phyloP scores from a whole-genome alignment of 495 filamentous ascomycete species.

The Lindgomyces ingoldianus region DNA sequence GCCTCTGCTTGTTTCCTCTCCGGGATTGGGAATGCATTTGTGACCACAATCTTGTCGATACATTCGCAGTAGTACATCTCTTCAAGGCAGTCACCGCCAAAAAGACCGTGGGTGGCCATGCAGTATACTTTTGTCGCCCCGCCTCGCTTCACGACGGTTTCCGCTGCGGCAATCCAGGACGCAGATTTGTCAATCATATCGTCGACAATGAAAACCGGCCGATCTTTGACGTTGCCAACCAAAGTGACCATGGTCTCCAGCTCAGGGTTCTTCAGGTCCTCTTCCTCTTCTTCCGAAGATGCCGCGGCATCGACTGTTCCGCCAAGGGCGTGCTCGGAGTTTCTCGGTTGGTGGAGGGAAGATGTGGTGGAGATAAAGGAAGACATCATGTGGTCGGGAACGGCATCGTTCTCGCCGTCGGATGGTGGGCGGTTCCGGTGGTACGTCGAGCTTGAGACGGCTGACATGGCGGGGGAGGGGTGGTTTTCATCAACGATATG shows the following conservation, averaged over 20 bases:
- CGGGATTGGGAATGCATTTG: conserved; percentile 90
- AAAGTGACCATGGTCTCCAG: conserved; percentile 93
- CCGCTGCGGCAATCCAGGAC: conserved; percentile 97
- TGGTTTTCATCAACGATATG: conserved; percentile 95
- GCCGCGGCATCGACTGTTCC: conserved; percentile 77
- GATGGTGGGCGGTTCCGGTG: conserved; percentile 47
- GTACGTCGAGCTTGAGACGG: conserved; percentile 55
- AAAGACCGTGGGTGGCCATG: conserved; percentile 95
- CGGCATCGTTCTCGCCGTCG: conserved; percentile 47
- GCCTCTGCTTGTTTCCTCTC: conserved; percentile 63
- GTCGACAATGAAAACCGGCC: conserved; percentile 89
- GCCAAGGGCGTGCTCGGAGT: conserved; percentile 69
- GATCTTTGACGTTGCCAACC: conserved; percentile 85
- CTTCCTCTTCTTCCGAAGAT: conserved; percentile 87
- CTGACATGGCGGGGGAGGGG: conserved; percentile 71
- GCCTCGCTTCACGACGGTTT: conserved; percentile 92
- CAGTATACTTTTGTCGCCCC: conserved; percentile 92
- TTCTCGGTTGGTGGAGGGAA: conserved; percentile 46
- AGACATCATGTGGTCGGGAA: conserved; percentile 62
- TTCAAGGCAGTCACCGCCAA: conserved; percentile 83
- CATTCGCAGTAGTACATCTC: conserved; percentile 89
- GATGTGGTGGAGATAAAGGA: conserved; percentile 66
- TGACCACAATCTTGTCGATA: conserved; percentile 92
- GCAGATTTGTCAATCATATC: conserved; percentile 98
- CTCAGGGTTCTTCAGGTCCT: conserved; percentile 67